Conservation (phyloP, 116 monocot species). For the Dioscorea cayenensis region DNA sequence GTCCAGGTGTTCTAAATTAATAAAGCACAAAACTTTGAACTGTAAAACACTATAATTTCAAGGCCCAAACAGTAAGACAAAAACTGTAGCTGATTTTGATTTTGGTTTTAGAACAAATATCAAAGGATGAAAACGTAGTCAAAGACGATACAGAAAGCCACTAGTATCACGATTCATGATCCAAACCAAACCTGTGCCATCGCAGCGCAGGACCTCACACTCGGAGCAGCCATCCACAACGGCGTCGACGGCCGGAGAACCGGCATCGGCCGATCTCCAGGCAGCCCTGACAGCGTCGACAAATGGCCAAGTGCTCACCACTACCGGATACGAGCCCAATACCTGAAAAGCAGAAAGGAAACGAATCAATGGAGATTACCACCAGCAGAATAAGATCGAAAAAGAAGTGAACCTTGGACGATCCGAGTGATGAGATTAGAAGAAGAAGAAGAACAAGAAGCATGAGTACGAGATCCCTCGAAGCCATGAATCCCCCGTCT, state of each 20-base stretch:
- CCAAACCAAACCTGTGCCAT: constrained; percentile 71
- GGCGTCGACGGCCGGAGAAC: constrained; percentile 60
- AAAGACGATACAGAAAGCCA: not conserved
- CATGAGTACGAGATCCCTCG: not conserved
- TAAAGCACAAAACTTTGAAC: too few relatives aligned
- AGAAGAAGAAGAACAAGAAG: not conserved
- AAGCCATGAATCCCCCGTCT: not conserved
- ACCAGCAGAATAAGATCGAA: not conserved
- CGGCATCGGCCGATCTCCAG: constrained; percentile 50
- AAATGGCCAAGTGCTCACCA: constrained; percentile 94
- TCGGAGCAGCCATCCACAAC: constrained; percentile 90
- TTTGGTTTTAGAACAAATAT: too few relatives aligned
- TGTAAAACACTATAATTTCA: too few relatives aligned
- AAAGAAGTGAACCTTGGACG: not conserved
- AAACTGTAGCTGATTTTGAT: too few relatives aligned
- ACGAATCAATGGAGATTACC: not conserved
- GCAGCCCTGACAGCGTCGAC: constrained; percentile 71
- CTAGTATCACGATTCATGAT: not conserved
- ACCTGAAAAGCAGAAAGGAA: constrained; percentile 6
- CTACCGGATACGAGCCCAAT: constrained; percentile 35
- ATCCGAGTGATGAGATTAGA: not conserved
- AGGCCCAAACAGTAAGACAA: too few relatives aligned
- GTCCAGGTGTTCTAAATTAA: too few relatives aligned
- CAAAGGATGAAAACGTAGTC: not conserved
- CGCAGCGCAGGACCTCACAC: constrained; percentile 89